Evolutionary conservation across 2,329 filamentous ascomycete genomes (phyloP), one percentile per base, ranked within the genome.

Genomic region (Colletotrichum horii): DNA sequence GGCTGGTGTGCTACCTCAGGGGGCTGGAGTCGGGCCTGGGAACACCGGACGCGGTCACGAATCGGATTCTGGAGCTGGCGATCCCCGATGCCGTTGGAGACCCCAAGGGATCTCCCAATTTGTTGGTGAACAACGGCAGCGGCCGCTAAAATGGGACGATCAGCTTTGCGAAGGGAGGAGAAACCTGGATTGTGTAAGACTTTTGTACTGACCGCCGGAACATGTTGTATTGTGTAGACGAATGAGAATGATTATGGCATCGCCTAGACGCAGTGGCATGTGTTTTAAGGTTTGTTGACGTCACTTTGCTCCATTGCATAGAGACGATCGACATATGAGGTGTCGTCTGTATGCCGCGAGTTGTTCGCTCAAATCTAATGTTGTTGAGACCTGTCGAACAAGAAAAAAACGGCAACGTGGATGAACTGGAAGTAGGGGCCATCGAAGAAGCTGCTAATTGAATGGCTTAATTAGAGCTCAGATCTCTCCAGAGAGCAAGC

Each of bases 1-100:
- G 92, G 12, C 80, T 93, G 30, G 90, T 75, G 52, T 67, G 67
- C 15, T 93, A 93, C 80, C 81, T 93, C 26, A 79, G 89, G 71
- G 83, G 80, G 8, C 80, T 88, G 2, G 86, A 89, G 79, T 78
- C 80, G 26, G 66, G 56, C 5, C 76, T 80, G 52, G 79, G 77
- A 6, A 85, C 83, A 11, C 88, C 89, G 2, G 81, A 83, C 65
- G 83, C 82, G n/a, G 84, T 90, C 24, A 83, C 82, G 32, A 58
- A 80, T 16, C 82, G 85, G 38, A 85, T 91, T 64, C 81, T 84
- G 77, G 79, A 83, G 9, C 81, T 90, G 58, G 83, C 83, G 3
- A 85, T 83, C 14, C 84, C 82, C 78, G 83, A 82, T 36, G 83
- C 83, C 71, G 83, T 88, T 66, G 79, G 79, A 3, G 81, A 82